phyloP scores from a whole-genome alignment of 192 early-diverging fungal genomes.

The Kappamyces sp. region DNA sequence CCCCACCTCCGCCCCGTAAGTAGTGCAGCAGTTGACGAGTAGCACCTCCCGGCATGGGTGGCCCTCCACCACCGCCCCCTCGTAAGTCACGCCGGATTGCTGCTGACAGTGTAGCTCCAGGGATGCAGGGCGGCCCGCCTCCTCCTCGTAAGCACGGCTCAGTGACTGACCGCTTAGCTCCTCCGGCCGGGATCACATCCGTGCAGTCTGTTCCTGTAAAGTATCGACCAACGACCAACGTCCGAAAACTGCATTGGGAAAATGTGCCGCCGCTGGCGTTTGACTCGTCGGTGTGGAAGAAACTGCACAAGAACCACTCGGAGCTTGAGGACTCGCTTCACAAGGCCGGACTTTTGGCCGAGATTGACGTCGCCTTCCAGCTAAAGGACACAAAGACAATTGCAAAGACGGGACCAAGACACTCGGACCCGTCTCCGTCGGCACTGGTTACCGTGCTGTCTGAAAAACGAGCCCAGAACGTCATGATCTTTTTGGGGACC shows the following conservation, averaged over 20 bases:
- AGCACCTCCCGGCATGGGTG: background rate
- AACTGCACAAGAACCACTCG: background rate
- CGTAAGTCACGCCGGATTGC: background rate
- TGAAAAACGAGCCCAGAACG: conserved; percentile 8
- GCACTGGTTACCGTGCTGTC: background rate
- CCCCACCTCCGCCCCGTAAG: conserved; percentile 2
- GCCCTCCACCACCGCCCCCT: conserved; percentile 22
- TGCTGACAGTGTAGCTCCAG: background rate
- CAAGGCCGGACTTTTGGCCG: background rate
- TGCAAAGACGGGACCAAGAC: too few species aligned
- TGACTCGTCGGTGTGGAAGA: background rate
- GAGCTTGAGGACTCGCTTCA: background rate
- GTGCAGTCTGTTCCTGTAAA: background rate
- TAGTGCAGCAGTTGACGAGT: background rate
- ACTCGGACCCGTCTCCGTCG: too few species aligned
- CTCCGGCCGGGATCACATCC: background rate
- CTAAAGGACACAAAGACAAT: background rate
- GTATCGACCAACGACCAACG: background rate
- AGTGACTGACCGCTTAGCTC: too few species aligned
- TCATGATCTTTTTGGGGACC: conserved; percentile 1
- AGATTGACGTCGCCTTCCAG: background rate
- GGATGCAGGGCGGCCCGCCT: background rate
- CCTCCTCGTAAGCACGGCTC: background rate
- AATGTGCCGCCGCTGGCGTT: background rate
- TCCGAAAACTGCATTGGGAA: conserved; percentile 8